Evolutionary conservation across 768 basidiomycete species (phyloP), one percentile per base, ranked within the genome.

Genomic region (Clavaria fumosa): DNA sequence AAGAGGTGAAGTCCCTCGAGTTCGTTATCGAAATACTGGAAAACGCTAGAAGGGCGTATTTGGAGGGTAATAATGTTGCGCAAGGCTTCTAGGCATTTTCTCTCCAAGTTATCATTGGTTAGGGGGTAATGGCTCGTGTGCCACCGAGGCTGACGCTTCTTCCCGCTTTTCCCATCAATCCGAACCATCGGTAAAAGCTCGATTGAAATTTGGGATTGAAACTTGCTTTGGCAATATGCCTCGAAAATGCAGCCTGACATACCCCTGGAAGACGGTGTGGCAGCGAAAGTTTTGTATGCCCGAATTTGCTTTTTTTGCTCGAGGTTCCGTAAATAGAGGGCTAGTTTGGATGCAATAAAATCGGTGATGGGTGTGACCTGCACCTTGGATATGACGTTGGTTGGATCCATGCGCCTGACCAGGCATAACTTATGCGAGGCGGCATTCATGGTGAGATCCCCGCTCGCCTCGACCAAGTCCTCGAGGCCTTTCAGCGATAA

Each of bases 171-270:
- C 9, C 26, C 26, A 9, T 28, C 26, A 9, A 18, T 14, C 15
- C 31, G n/a, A 24, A 35, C 34, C 43, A 40, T 40, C 12, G 40
- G 39, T 21, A 34, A 15, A 14, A 39, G 14, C 10, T 39, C 20
- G 31, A 39, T 9, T 6, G 7, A 18, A 34, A 32, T 33, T 18
- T 23, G 17, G 17, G 6, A 23, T 33, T 15, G 31, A 34, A 39
- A 34, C 22, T 11, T 7, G 6, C 12, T 11, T 33, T 39, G 38
- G 31, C 31, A 32, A 22, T 33, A 32, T 23, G 30, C 38, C 22
- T 39, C 38, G 31, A 39, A 39, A 6, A 39, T 18, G 24, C 23
- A 7, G 11, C 38, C 38, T 20, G 38, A 9, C 38, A 39, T 22
- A 23, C 31, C 20, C 22, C 38, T 32, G 6, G 38, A 9, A 34